Evolutionary conservation across 1,139 yeast species (phyloP).

Genomic region (Protomyces lactucae-debilis): DNA sequence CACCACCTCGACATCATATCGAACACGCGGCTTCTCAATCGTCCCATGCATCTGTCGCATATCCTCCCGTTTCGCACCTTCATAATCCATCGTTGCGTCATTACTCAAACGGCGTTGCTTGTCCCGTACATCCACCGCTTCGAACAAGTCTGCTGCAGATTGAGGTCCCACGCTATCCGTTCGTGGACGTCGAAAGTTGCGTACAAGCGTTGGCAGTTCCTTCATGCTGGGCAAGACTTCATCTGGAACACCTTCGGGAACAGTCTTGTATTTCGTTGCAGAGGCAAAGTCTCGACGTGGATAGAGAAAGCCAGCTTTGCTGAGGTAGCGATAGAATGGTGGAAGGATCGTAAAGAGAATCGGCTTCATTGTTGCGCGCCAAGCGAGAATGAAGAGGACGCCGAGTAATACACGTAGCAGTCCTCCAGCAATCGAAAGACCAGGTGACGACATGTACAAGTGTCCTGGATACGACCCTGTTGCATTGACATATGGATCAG

Average conservation of each 20-base stretch:
- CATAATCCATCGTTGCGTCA: conserved; percentile 16
- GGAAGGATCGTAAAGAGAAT: conserved; percentile 48
- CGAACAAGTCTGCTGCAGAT: conserved; percentile 45
- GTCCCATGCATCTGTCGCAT: conserved; percentile 35
- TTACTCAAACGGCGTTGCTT: conserved; percentile 13
- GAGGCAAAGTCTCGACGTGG: conserved; percentile 43
- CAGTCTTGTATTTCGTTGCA: conserved; percentile 41
- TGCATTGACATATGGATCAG: conserved; percentile 4
- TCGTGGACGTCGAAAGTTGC: conserved; percentile 36
- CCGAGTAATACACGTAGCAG: conserved; percentile 45
- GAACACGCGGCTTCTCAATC: conserved; percentile 46
- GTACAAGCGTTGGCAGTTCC: conserved; percentile 38
- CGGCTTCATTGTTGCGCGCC: conserved; percentile 69
- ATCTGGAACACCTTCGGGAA: conserved; percentile 40
- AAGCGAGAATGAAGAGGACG: conserved; percentile 53
- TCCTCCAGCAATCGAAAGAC: background rate
- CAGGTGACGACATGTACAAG: conserved; percentile 7
- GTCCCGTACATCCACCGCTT: conserved; percentile 38
- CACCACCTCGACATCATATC: conserved; percentile 69
- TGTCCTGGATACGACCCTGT: conserved; percentile 13
- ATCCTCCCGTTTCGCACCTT: conserved; percentile 32
- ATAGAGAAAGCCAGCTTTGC: conserved; percentile 40
- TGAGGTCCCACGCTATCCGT: conserved; percentile 46
- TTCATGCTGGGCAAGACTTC: conserved; percentile 38
- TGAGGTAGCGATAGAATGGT: conserved; percentile 41